Base-by-base conservation (phyloP, 2,329 filamentous ascomycete genomes). In the Claviceps arundinis region DNA sequence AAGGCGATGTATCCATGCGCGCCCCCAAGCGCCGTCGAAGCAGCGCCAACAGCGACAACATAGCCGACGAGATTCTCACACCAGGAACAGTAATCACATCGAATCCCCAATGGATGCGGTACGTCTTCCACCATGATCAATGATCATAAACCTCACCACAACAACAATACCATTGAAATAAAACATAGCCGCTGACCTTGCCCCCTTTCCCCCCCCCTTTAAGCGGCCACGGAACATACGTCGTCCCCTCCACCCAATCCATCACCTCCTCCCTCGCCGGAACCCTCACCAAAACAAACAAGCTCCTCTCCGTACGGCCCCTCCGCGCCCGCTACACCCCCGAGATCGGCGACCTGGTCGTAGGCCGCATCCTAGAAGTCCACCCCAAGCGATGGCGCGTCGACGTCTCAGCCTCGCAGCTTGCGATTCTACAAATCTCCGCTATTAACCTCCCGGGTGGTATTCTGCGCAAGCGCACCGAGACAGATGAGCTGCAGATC, bases 81-180 rank as follows among this genome's bases (percentile, higher is more conserved):
- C 91, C 91, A 1, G 93, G 91, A 62, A 87, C 94, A 65, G 72
- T 85, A 55, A 87, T 97, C 60, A 96, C 91, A 11, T 80, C 84
- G 57, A 89, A 96, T 68, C 78, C 89, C n/a, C 89, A 96, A 74
- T 97, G 89, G 89, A 97, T 97, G 91, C 82, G 82, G 79, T 82
- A 69, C 50, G 72, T 38, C 45, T 37, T 43, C 42, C 22, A 42
- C 45, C 9, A 30, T 30, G 3, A 30, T 4, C 30, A 30, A 30
- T 30, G 3, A 30, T 4, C 9, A 30, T 4, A 30, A 30, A 0
- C 3, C 30, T 30, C 3, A 30, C 9, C 30, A 30, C 30, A 30
- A 30, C 8, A 30, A 30, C 8, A 30, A 30, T 9, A 11, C 26
- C 26, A 30, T 8, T 2, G 2, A 9, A 30, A 30, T 4, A 3